Conservation (phyloP, 106 monocot genomes). For the Allium cepa region DNA sequence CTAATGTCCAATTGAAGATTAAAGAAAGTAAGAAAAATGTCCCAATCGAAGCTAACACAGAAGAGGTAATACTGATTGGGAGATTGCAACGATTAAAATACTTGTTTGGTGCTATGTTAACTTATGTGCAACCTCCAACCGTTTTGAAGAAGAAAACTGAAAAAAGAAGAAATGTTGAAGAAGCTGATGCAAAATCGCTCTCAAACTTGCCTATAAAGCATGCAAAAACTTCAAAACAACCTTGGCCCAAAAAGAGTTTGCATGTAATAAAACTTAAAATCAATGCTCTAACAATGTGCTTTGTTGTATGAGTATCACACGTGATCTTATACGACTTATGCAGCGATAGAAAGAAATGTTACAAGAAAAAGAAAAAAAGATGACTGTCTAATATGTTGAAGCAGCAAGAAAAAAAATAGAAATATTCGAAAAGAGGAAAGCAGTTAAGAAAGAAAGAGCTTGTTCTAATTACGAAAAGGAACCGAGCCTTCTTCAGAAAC, state of each 20-base stretch:
- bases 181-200: conserved; percentile 26
- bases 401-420: neutral
- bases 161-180: conserved; percentile 4
- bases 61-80: conserved; percentile 27
- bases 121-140: neutral
- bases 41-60: conserved; percentile 43
- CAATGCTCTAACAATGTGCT: neutral
- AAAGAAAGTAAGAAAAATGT: conserved; percentile 82
- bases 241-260: neutral
- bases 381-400: conserved; percentile 84
- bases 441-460: neutral
- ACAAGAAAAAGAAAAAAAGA: conserved; percentile 54
- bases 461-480: conserved; percentile 17
- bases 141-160: conserved; percentile 38
- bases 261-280: neutral
- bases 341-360: conserved; percentile 91
- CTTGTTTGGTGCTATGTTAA: neutral
- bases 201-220: neutral
- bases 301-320: neutral
- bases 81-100: too few species aligned
- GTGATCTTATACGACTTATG: neutral
- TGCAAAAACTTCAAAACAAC: too few species aligned
- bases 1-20: conserved; percentile 62
- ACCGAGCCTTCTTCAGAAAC: conserved; percentile 79
- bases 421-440: conserved; percentile 33